Evolutionary conservation across 345 rosid species (phyloP), one percentile per base, ranked within the genome.

Genomic region (Ricinus communis): DNA sequence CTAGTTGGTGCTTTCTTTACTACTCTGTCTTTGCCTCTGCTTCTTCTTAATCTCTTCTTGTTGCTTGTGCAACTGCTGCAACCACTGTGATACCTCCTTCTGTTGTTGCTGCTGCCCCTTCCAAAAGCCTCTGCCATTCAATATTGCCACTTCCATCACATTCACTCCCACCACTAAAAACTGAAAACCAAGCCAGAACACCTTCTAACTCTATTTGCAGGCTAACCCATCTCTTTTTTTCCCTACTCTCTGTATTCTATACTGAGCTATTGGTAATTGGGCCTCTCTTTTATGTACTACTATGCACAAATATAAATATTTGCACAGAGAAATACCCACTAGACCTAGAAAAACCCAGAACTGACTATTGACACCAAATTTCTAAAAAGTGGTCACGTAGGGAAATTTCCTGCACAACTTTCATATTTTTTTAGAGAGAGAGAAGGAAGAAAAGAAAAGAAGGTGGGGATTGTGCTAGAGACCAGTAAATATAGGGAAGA

Each of bases 71-170:
- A 70, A 40, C 81, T 76, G 65, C 71, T 57, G 84, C 87, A 78
- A 77, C 82, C 77, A 69, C 76, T 65, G 72, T 82, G 87, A 53
- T 72, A 62, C 68, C 84, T 81, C 83, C 57, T 73, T 53, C 65
- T 62, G 68, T 72, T 62, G 68, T 72, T 65, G 61, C 62, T 66
- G 78, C 62, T 74, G 70, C 76, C 80, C 50, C 82, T 72, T 75
- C 87, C 84, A 84, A 81, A 72, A 81, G 81, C 30, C 66, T 46
- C 72, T 81, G 77, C 81, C 87, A 81, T 85, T 82, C 87, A 83
- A 72, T 75, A 49, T 80, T 78, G 69, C 81, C 81, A 71, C 70
- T 81, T 77, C 85, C 82, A 84, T 80, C 74, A 64, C 77, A 77
- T 49, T 69, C 71, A 62, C 47, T 27, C n/a, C 50, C 62, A 71